phyloP scores from a whole-genome alignment of 2,329 filamentous ascomycete species.

The Fusarium vanettenii region DNA sequence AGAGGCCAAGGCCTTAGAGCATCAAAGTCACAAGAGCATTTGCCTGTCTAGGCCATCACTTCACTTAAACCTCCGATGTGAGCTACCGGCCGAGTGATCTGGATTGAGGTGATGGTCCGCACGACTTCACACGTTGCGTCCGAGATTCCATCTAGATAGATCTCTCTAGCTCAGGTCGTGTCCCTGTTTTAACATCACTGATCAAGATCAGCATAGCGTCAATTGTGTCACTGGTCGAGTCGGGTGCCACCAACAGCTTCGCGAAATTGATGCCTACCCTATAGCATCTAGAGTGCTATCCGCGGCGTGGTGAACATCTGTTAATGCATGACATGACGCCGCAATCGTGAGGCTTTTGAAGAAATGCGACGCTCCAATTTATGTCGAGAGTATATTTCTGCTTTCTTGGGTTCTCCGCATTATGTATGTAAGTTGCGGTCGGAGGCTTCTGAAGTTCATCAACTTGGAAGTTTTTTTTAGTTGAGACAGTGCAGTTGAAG shows the following conservation, averaged over 20 bases:
- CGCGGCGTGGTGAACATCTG: background rate
- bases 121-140: background rate
- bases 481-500: no score
- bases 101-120: background rate
- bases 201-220: background rate
- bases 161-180: background rate
- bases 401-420: background rate
- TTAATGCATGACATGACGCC: background rate
- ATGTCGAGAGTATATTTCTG: background rate
- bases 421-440: no score
- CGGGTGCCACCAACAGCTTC: background rate
- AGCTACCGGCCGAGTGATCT: background rate
- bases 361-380: rapidly evolving
- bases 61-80: background rate
- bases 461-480: no score
- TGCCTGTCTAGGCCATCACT: background rate
- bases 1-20: background rate
- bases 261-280: background rate
- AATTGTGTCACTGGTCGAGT: background rate
- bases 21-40: background rate
- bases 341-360: background rate
- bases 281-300: background rate
- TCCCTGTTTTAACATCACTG: background rate
- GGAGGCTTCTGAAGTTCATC: no score
- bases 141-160: background rate